Conservation (phyloP, 371 early-diverging fungal species). For the Rhizomucor pusillus region DNA sequence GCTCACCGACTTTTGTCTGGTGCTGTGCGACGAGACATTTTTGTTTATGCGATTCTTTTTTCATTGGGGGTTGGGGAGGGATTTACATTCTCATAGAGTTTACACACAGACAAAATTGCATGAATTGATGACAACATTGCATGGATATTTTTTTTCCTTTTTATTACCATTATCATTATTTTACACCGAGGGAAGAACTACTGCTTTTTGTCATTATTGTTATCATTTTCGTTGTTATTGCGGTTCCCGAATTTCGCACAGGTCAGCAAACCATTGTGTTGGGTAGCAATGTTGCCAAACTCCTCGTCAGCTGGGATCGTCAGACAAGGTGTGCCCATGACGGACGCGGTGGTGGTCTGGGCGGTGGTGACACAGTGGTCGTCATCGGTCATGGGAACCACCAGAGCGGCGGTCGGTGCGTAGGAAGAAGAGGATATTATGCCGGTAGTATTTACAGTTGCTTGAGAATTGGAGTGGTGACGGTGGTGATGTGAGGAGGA, state of each 20-base stretch:
- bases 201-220: no score
- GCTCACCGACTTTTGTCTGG: no score
- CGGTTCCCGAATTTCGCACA: slow-evolving; percentile 4
- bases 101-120: no score
- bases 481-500: background rate
- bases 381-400: slow-evolving; percentile 10
- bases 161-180: no score
- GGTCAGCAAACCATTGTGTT: slow-evolving; percentile 26
- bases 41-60: no score
- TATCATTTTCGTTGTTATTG: no score
- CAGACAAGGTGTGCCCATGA: slow-evolving; percentile 16
- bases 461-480: slow-evolving; percentile 4
- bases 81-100: no score
- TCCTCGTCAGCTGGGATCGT: slow-evolving; percentile 32
- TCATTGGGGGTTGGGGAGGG: no score
- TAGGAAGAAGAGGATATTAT: slow-evolving; percentile 1
- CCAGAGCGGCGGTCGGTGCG: slow-evolving; percentile 16
- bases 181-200: no score
- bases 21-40: no score
- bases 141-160: no score
- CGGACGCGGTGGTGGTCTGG: background rate
- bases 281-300: slow-evolving; percentile 13
- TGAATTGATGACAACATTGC: no score
- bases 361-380: background rate
- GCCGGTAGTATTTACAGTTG: slow-evolving; percentile 1